phyloP scores from a whole-genome alignment of 1,139 yeast genomes.

The Kodamaea plutei region DNA sequence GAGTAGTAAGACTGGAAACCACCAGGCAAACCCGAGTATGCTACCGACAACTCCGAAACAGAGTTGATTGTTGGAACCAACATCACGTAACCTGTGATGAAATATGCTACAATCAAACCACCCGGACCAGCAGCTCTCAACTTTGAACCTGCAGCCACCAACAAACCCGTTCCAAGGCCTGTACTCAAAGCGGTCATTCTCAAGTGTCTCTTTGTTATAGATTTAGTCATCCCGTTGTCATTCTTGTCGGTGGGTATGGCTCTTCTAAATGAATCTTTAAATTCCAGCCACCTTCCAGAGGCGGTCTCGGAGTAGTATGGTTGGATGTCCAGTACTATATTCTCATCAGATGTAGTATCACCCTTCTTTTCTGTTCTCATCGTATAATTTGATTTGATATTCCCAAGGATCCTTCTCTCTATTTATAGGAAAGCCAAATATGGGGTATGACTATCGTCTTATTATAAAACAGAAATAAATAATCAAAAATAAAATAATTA shows the following conservation, averaged over 20 bases:
- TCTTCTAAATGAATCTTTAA: constrained; percentile 14
- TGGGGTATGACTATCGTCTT: background rate
- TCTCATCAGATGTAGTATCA: constrained; percentile 5
- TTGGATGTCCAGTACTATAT: constrained; percentile 9
- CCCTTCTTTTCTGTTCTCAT: constrained; percentile 4
- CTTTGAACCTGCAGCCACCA: constrained; percentile 34
- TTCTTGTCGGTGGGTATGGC: constrained; percentile 10
- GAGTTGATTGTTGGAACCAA: constrained; percentile 34
- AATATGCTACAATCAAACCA: constrained; percentile 30
- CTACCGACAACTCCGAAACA: constrained; percentile 33
- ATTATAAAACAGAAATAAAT: no score
- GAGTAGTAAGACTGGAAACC: constrained; percentile 33
- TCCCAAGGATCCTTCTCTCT: no score
- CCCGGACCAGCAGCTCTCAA: constrained; percentile 33
- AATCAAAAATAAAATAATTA: no score
- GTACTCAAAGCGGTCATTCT: constrained; percentile 32
- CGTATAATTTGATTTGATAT: no score
- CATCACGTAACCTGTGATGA: constrained; percentile 32
- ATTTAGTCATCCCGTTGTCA: constrained; percentile 10
- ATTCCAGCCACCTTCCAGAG: constrained; percentile 9
- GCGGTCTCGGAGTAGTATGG: constrained; percentile 10
- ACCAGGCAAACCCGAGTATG: constrained; percentile 29
- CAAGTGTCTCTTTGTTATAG: constrained; percentile 21
- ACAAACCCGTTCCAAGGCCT: constrained; percentile 36
- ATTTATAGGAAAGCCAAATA: background rate